Evolutionary conservation across 345 rosid species (phyloP), one percentile per base, ranked within the genome.

Genomic region (Melaleuca quinquenervia): DNA sequence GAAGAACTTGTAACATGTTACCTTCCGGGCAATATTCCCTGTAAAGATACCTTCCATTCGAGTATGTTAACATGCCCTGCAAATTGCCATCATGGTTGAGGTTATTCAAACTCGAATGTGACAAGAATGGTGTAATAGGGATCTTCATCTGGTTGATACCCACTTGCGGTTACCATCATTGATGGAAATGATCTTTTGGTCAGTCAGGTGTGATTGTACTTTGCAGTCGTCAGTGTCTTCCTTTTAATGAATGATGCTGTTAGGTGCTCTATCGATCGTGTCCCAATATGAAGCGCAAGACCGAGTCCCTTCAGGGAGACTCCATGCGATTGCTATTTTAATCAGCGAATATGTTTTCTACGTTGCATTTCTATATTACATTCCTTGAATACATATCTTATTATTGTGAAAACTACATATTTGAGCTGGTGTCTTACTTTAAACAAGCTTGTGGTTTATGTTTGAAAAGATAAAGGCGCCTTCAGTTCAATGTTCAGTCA

Each of bases 351-450:
- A 36, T 36, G 48, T 70, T 36, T 36, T 36, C 26, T 32, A 18
- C 80, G 3, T n/a, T n/a, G 18, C 18, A 16, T n/a, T n/a, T 58
- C 0, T 1, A n/a, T n/a, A 0, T n/a, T 15, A 58, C 70, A 58
- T 58, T 58, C 70, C 70, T 58, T 0, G 70, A 58, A 58, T n/a
- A 14, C n/a, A 58, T n/a, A n/a, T 15, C 70, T n/a, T 32, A 58
- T n/a, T 58, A 32, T 13, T 12, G 15, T 58, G 70, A 58, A 32
- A 58, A 58, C 15, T 58, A n/a, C 32, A 58, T n/a, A 58, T 29
- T 58, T 58, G 70, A 58, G 36, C 2, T 58, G 70, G 70, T 58
- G 70, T 58, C 18, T 58, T 18, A n/a, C 41, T n/a, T n/a, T n/a
- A 58, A 58, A 58, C 32, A 58, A 27, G 70, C 7, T n/a, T n/a